phyloP scores from a whole-genome alignment of 176 grass and related monocot species.

The Metroxylon sagu region DNA sequence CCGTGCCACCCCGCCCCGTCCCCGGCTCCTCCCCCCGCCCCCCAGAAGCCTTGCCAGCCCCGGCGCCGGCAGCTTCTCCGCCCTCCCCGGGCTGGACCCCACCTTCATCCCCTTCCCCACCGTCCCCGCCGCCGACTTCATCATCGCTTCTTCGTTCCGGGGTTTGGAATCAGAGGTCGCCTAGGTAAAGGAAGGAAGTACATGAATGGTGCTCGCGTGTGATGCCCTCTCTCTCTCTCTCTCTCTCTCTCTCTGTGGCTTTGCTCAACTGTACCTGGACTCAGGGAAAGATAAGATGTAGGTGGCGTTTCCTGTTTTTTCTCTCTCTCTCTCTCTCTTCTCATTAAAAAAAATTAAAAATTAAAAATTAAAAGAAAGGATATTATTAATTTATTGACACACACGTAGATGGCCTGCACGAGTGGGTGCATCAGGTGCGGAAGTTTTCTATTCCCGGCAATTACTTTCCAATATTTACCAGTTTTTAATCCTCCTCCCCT shows the following conservation, averaged over 20 bases:
- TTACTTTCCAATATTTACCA: too few relatives aligned
- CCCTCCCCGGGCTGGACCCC: conserved; percentile 41
- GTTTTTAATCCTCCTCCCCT: too few relatives aligned
- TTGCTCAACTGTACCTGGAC: too few relatives aligned
- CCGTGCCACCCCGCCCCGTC: conserved; percentile 23
- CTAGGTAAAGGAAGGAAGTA: background rate
- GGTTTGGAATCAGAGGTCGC: background rate
- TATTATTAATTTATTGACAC: too few relatives aligned
- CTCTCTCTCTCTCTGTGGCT: too few relatives aligned
- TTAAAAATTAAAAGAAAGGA: too few relatives aligned
- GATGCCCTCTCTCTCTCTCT: too few relatives aligned
- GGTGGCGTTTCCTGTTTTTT: too few relatives aligned
- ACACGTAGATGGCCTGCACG: conserved; percentile 9
- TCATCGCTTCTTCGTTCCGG: background rate
- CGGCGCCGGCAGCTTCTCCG: conserved; percentile 43
- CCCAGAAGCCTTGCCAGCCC: conserved; percentile 47
- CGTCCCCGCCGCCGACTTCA: background rate
- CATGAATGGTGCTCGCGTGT: too few relatives aligned
- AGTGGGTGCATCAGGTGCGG: conserved; percentile 24
- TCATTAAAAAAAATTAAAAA: too few relatives aligned
- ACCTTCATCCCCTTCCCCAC: conserved; percentile 27
- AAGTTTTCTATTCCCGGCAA: background rate
- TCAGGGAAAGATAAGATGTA: too few relatives aligned
- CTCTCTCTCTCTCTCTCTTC: too few relatives aligned
- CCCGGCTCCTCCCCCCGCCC: conserved; percentile 38